Percentiles rank a stretch among this genome's conserved stretches.
phyloP scores from a whole-genome alignment of 768 basidiomycete genomes.

The Solioccasus polychromus region DNA sequence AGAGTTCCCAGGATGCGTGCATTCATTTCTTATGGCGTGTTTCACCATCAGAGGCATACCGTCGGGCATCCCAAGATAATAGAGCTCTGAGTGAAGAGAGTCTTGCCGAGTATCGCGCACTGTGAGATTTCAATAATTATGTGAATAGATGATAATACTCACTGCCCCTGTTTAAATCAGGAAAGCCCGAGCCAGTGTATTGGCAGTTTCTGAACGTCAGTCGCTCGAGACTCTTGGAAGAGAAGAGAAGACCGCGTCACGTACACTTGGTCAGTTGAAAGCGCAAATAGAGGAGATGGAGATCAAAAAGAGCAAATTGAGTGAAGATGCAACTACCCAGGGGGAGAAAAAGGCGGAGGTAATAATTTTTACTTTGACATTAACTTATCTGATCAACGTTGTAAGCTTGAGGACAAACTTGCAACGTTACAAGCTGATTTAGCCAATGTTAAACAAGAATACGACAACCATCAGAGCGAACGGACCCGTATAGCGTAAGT shows the following conservation, averaged over 20 bases:
- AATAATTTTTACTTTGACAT: background rate
- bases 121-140: slow-evolving; percentile 12
- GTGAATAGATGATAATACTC: background rate
- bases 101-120: slow-evolving; percentile 69
- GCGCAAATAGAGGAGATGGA: slow-evolving; percentile 68
- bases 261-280: slow-evolving; percentile 61
- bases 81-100: slow-evolving; percentile 79
- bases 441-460: slow-evolving; percentile 64
- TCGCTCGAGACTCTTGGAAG: slow-evolving; percentile 74
- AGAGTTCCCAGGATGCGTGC: background rate
- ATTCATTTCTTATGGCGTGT: slow-evolving; percentile 5
- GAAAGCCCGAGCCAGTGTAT: slow-evolving; percentile 73
- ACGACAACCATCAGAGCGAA: slow-evolving; percentile 86
- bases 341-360: slow-evolving; percentile 60
- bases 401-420: slow-evolving; percentile 59
- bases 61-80: slow-evolving; percentile 69
- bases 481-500: slow-evolving; percentile 69
- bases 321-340: slow-evolving; percentile 50
- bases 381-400: background rate
- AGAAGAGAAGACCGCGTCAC: slow-evolving; percentile 73
- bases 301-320: slow-evolving; percentile 53
- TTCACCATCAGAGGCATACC: slow-evolving; percentile 60
- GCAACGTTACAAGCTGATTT: slow-evolving; percentile 57
- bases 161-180: slow-evolving; percentile 37
- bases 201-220: slow-evolving; percentile 87